phyloP scores from a whole-genome alignment of 116 monocot species.

The Iris pallida region DNA sequence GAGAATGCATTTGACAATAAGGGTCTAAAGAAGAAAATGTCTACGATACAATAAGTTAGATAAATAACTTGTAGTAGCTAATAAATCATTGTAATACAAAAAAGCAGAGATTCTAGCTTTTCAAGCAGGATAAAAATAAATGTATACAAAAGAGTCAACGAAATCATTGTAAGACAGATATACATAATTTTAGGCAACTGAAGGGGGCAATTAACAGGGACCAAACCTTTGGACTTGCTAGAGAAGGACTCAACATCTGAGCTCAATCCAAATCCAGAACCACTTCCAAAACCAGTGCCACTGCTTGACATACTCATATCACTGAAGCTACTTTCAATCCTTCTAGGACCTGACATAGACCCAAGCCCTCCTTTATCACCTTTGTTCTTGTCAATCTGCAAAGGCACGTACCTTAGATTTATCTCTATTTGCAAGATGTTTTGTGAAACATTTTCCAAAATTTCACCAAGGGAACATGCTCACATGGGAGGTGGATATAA shows the following conservation, averaged over 20 bases:
- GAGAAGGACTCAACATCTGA: conserved; percentile 64
- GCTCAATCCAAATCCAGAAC: conserved; percentile 70
- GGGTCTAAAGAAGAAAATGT: too few relatives aligned
- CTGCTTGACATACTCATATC: conserved; percentile 79
- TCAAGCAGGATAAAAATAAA: too few relatives aligned
- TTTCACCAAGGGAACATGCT: too few relatives aligned
- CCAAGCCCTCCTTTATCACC: conserved; percentile 73
- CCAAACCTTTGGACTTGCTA: conserved; percentile 71
- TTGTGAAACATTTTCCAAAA: neutral
- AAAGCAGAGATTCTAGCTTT: too few relatives aligned
- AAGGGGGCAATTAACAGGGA: neutral
- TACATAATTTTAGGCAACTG: neutral
- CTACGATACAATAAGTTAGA: too few relatives aligned
- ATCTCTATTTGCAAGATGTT: neutral
- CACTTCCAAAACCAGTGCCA: conserved; percentile 75
- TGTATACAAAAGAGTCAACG: too few relatives aligned
- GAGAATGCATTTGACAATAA: too few relatives aligned
- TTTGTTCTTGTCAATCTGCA: conserved; percentile 84
- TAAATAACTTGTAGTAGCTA: too few relatives aligned
- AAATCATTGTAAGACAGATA: neutral
- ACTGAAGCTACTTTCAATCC: conserved; percentile 36
- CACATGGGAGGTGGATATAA: neutral
- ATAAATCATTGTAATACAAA: too few relatives aligned
- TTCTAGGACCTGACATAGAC: conserved; percentile 58
- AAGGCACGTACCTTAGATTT: neutral